Conservation (phyloP, 371 early-diverging fungal species). For the Dichotomocladium elegans region DNA sequence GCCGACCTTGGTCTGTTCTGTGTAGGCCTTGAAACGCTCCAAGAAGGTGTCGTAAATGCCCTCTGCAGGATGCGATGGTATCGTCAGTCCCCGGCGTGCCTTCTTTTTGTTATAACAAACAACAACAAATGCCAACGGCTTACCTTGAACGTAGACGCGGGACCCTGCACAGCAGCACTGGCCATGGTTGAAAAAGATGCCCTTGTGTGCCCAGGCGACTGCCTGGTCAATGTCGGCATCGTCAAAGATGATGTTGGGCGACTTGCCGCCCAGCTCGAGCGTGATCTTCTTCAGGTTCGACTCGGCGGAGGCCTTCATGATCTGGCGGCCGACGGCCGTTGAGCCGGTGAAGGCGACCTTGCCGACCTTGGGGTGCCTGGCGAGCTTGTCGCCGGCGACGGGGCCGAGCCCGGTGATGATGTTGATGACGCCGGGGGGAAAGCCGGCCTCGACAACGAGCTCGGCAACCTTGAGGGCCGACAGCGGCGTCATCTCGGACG, state of each 20-base stretch:
- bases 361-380: conserved; percentile 35
- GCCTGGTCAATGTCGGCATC: conserved; percentile 81
- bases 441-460: conserved; percentile 46
- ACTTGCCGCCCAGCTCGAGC: conserved; percentile 82
- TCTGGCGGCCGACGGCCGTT: conserved; percentile 48
- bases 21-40: conserved; percentile 55
- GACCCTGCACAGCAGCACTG: conserved; percentile 83
- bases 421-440: conserved; percentile 69
- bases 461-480: conserved; percentile 45
- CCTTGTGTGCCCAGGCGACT: conserved; percentile 66
- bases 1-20: conserved; percentile 56
- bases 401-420: conserved; percentile 54
- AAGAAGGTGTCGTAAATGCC: conserved; percentile 73
- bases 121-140: no score
- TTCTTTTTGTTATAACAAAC: no score
- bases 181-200: conserved; percentile 80
- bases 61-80: conserved; percentile 15
- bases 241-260: conserved; percentile 88
- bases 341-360: conserved; percentile 68
- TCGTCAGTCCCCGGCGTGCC: no score
- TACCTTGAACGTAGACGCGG: conserved; percentile 77
- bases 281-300: conserved; percentile 75
- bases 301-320: conserved; percentile 55
- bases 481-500: conserved; percentile 69
- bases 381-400: conserved; percentile 29